Base-by-base conservation (phyloP, 2,329 filamentous ascomycete species). In the Teratosphaeria destructans region DNA sequence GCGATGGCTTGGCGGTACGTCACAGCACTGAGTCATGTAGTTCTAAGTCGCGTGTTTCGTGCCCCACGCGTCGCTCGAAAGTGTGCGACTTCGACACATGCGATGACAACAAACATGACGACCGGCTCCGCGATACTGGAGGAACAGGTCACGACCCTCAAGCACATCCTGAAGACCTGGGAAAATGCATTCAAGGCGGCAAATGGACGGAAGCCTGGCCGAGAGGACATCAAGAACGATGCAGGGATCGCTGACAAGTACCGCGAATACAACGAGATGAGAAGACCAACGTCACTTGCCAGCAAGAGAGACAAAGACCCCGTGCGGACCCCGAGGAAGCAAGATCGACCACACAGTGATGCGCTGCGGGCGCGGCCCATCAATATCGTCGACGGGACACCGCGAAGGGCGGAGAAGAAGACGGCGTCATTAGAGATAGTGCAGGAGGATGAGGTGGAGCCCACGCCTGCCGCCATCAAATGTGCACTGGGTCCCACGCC, bases 221-320 rank as follows among this genome's bases (percentile, higher is more conserved):
- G 87, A 60, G 82, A 85, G n/a, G 88, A 90, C 68, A 91, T 93
- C 77, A 91, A 90, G 74, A 79, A 81, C 57, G 85, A 89, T 66
- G 79, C 82, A 6, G 80, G 81, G 0, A 90, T 92, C 67, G 86
- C 85, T 43, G 78, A 78, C 54, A 91, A 90, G 70, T 93, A 93
- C 74, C 90, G 88, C 70, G 81, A 88, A 63, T 92, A 91, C 73
- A 85, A 86, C 71, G 85, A 81, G 64, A 71, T 86, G 27, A 57
- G 81, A 86, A 63, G 80, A 84, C 66, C 78, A 14, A 54, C 52
- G 14, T 34, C 47, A 16, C 27, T 74, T 85, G 60, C 72, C 52
- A 54, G 53, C 26, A 32, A 37, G 12, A 26, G 32, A 12, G 7
- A 34, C 4, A 49, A 6, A 6, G 43, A 23, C 2, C 3, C 8